Evolutionary conservation across 148 eudicot genomes (phyloP), one percentile per base, ranked within the genome.

Genomic region (Polygonum aviculare): DNA sequence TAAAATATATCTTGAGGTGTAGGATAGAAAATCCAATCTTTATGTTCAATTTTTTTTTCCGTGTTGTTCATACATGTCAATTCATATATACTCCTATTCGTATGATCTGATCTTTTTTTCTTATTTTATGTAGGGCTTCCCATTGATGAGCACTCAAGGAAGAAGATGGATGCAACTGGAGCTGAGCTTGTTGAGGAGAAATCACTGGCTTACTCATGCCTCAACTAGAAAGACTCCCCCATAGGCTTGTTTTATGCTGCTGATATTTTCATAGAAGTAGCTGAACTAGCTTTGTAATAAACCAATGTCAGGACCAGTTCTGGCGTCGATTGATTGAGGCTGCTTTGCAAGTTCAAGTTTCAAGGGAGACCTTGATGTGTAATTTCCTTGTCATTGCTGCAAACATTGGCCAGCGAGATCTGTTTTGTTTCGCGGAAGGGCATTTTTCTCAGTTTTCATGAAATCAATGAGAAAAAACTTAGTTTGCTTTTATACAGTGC

Each of bases 121-220:
- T 22, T 48, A 18, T 31, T 22, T 48, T 14, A 31, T 45, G 19
- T 62, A 94, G 98, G 93, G 35, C 97, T 94, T 79, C 83, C 90
- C 76, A 94, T 94, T 76, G 98, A 94, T 16, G 97, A 87, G 69
- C 18, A 79, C 31, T 94, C 97, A 12, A 90, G 98, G 89, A 83
- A 90, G 89, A 94, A 94, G 69, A 80, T 94, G 96, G 98, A 94
- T 80, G 86, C 85, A 77, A 94, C 98, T 5, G 98, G 88, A 38
- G 85, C 86, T 38, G 98, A 94, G 83, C 97, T 94, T 3, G 81
- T 85, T 2, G 98, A 94, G 92, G 98, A 94, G 77, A 94, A 92
- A 86, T 74, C 84, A 44, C 76, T 94, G 85, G 98, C 98, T 19
- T 92, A 94, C 86, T 94, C 97, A 7, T 94, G 98, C 86, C 92